These are phyloP conservation scores for Trichosporon sp. DNA, from an alignment of 1,284 basidiomycete species.

Conservation along the genomic window DNA sequence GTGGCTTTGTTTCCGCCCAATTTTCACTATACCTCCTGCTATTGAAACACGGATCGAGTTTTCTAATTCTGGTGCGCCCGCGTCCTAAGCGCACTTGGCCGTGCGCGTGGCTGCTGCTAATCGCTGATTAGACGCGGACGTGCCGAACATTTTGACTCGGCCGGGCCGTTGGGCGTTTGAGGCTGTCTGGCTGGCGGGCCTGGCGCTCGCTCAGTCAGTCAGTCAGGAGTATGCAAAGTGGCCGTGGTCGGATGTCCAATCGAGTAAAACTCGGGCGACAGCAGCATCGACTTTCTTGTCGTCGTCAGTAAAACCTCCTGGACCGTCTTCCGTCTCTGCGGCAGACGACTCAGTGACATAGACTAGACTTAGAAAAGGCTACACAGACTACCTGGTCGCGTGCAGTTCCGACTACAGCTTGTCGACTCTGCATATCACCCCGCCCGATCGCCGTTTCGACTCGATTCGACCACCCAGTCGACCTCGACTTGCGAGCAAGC, in stretches of 20 bases:
- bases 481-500: neutral
- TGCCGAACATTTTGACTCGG: constrained; percentile 2
- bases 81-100: neutral
- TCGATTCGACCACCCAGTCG: neutral
- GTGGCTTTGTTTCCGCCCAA: neutral
- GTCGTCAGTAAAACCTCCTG: neutral
- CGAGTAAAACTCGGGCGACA: constrained; percentile 1
- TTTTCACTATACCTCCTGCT: too few relatives aligned
- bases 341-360: neutral
- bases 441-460: neutral
- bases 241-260: neutral
- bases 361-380: neutral
- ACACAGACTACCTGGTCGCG: neutral
- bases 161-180: neutral
- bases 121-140: neutral
- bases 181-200: too few relatives aligned
- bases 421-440: neutral
- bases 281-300: constrained; percentile 1
- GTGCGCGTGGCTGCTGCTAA: neutral
- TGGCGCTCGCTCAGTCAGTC: too few relatives aligned
- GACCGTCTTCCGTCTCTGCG: constrained; percentile 1
- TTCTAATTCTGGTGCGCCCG: neutral
- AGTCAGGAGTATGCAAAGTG: neutral
- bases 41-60: neutral
- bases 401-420: neutral